Base-by-base conservation (phyloP, 495 filamentous ascomycete genomes). In the Podospora conica region DNA sequence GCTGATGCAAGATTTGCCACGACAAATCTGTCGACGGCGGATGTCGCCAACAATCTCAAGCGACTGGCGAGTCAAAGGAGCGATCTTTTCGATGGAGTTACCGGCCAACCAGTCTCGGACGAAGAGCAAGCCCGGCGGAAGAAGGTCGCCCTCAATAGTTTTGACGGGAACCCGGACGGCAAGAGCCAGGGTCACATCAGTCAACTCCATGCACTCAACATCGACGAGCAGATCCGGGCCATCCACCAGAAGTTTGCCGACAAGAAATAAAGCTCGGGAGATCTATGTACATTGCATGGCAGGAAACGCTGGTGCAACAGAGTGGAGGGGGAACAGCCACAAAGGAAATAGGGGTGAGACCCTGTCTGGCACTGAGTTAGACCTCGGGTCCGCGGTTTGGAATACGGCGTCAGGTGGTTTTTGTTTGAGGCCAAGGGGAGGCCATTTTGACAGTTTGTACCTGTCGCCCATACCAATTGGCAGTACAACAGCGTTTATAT, bases 11-110 rank as follows among this genome's bases (percentile, higher is more conserved):
- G 95, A 64, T 91, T 86, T 69, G 85, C 91, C 9, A 93, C 91
- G 0, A 96, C 93, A 27, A 97, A 96, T 67, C 80, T 98, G 5
- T 90, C 87, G 5, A 96, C 91, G 18, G 83, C 82, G 31, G 93
- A 97, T 70, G 93, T 96, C 25, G 93, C 92, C 65, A 91, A 90
- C 74, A 98, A 98, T 71, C 83, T 98, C 66, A 98, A 98, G 80
- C 91, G 95, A n/a, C 84, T 98, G 28, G 92, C 94, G n/a, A 92
- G 88, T 61, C 92, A 96, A 73, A 86, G 95, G 31, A 88, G 84
- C 67, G 95, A 98, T 74, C 83, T 97, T n/a, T 97, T 96, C 74
- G 93, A 98, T 70, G 82, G 83, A 4, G 82, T 84, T 22, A 87
- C 88, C 0, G 90, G 90, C 2, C 81, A 88, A 71, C 78, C 85